Percentiles rank a stretch among this genome's conserved stretches.
These are phyloP conservation scores for Solanum corneliomulleri DNA, from an alignment of 257 asterid genomes.

Conservation along the genomic window DNA sequence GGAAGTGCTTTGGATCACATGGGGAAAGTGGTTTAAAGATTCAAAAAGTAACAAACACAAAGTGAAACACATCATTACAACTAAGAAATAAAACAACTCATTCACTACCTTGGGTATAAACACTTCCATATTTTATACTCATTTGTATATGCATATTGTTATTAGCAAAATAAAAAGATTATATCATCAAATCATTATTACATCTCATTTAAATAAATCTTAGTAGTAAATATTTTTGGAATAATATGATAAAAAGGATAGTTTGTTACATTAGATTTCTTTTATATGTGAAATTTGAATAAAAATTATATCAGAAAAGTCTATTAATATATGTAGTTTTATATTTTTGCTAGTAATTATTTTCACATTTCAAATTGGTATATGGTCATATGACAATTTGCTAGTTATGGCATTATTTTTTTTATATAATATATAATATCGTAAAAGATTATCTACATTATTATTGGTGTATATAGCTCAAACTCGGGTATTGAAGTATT, in stretches of 20 bases:
- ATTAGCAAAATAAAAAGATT: neutral
- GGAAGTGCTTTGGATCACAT: neutral
- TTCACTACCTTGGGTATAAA: neutral
- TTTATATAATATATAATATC: no score
- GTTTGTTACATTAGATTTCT: accelerated
- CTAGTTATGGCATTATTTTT: no score
- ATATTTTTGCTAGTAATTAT: neutral
- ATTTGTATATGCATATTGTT: neutral
- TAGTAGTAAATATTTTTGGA: neutral
- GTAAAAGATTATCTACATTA: neutral
- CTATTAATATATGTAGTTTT: neutral
- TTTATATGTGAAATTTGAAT: accelerated
- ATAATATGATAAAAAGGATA: neutral
- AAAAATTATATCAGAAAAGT: accelerated
- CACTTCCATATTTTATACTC: neutral
- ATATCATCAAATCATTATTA: neutral
- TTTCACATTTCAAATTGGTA: neutral
- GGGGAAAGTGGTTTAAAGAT: neutral
- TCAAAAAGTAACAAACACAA: neutral
- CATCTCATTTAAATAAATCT: neutral
- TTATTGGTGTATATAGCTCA: neutral
- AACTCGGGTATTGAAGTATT: neutral
- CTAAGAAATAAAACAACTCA: neutral
- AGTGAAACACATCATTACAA: neutral
- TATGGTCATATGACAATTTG: no score